Percentiles rank a stretch among this genome's conserved stretches.
phyloP scores from a whole-genome alignment of 768 basidiomycete genomes.

The Suillus discolor region DNA sequence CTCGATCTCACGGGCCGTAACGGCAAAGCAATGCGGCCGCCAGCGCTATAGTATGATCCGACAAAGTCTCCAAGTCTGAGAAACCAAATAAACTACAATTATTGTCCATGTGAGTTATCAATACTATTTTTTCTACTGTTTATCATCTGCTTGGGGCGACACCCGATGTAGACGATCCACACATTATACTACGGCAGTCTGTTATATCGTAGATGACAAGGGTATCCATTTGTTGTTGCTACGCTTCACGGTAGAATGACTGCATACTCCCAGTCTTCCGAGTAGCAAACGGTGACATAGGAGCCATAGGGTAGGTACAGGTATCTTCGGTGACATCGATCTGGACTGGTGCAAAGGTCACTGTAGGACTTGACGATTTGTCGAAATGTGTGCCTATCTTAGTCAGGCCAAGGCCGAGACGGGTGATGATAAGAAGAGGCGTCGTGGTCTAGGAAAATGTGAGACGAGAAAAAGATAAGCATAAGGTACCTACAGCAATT shows the following conservation, averaged over 20 bases:
- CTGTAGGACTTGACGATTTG: neutral
- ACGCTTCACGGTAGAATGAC: neutral
- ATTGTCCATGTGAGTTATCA: neutral
- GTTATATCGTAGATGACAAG: neutral
- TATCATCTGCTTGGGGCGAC: neutral
- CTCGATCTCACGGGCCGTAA: too few relatives aligned
- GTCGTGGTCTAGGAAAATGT: constrained; percentile 15
- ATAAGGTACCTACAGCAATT: constrained; percentile 15
- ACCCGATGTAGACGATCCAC: neutral
- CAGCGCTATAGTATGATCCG: neutral
- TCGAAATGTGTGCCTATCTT: constrained; percentile 3
- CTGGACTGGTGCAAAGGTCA: constrained; percentile 9
- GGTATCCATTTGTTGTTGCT: neutral
- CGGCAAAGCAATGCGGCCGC: too few relatives aligned
- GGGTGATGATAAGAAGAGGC: constrained; percentile 20
- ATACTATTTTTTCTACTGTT: neutral
- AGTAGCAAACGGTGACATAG: neutral
- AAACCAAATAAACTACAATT: neutral
- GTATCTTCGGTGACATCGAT: neutral
- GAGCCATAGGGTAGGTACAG: neutral
- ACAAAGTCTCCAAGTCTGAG: neutral
- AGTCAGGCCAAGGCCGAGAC: constrained; percentile 19
- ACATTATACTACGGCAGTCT: neutral
- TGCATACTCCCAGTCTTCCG: neutral
- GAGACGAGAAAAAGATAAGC: constrained; percentile 3